A percentile compares a stretch with the other conserved stretches of the same genome.
These are phyloP conservation scores for Geosmithia flava DNA, from an alignment of 2,329 filamentous ascomycete genomes.

Conservation along the genomic window DNA sequence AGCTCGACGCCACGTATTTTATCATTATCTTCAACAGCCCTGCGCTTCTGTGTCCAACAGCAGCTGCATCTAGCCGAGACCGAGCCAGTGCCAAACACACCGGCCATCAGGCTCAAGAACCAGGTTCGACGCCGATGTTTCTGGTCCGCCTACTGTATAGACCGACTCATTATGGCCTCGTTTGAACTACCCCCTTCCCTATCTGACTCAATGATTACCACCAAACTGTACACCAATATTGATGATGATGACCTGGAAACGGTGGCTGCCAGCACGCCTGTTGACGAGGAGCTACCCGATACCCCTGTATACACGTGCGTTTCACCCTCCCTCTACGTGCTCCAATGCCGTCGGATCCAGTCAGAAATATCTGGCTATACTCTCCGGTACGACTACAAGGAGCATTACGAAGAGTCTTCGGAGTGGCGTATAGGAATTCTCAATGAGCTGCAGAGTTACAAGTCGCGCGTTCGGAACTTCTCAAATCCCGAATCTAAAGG, in stretches of 20 bases:
- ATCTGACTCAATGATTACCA: slow-evolving; percentile 13
- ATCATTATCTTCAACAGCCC: slow-evolving; percentile 10
- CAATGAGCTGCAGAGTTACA: slow-evolving; percentile 12
- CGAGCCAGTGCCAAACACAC: slow-evolving; percentile 5
- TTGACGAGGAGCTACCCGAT: slow-evolving; percentile 4
- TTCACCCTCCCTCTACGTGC: slow-evolving; percentile 13
- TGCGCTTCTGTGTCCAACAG: slow-evolving; percentile 14
- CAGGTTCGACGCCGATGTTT: slow-evolving; percentile 15
- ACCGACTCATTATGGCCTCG: slow-evolving; percentile 12
- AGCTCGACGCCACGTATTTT: slow-evolving; percentile 14
- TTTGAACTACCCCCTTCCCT: slow-evolving; percentile 13
- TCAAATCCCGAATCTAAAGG: slow-evolving; percentile 9
- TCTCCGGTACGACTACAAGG: slow-evolving; percentile 10
- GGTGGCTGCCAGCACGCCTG: slow-evolving; percentile 3
- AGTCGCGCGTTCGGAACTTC: slow-evolving; percentile 8
- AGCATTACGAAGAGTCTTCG: slow-evolving; percentile 7
- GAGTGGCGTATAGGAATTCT: slow-evolving; percentile 12
- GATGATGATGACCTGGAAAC: slow-evolving; percentile 11
- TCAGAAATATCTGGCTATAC: slow-evolving; percentile 13
- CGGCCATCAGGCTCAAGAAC: slow-evolving; percentile 3
- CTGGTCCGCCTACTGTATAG: slow-evolving; percentile 16
- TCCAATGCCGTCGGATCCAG: slow-evolving; percentile 13
- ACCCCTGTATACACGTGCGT: slow-evolving; percentile 8
- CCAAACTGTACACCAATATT: slow-evolving; percentile 11
- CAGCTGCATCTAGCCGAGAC: slow-evolving; percentile 12